Conservation (phyloP, 768 basidiomycete genomes). For the Boletus pseudo-olivaceus region DNA sequence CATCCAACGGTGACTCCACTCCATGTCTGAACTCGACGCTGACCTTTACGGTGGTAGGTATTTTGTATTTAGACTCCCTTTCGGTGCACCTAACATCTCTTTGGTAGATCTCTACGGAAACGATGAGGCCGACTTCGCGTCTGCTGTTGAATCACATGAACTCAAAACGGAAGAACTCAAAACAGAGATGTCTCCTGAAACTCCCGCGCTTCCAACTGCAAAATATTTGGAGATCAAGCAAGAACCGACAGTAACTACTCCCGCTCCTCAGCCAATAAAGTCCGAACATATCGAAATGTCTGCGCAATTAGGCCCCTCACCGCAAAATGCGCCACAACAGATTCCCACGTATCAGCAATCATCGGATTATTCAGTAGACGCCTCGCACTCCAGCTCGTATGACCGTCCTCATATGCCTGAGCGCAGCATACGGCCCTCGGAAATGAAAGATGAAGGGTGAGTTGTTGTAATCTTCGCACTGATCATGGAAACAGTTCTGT, state of each 20-base stretch:
- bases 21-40: conserved; percentile 81
- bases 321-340: conserved; percentile 53
- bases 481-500: conserved; percentile 8
- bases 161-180: conserved; percentile 26
- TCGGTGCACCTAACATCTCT: neutral
- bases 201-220: conserved; percentile 16
- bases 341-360: conserved; percentile 79
- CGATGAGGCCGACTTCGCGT: conserved; percentile 57
- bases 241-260: conserved; percentile 9
- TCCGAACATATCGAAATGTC: conserved; percentile 9
- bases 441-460: conserved; percentile 99
- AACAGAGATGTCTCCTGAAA: conserved; percentile 25
- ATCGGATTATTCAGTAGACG: conserved; percentile 45
- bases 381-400: conserved; percentile 37
- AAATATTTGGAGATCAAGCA: conserved; percentile 21
- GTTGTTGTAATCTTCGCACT: conserved; percentile 32
- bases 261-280: conserved; percentile 8
- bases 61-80: neutral
- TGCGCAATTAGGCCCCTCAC: conserved; percentile 30
- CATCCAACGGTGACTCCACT: conserved; percentile 7
- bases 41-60: conserved; percentile 82
- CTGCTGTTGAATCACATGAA: conserved; percentile 41
- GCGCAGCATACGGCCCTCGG: conserved; percentile 74
- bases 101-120: conserved; percentile 62
- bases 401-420: conserved; percentile 46